Conservation (phyloP, 805 yeast species). For the Torulaspora maleeae region DNA sequence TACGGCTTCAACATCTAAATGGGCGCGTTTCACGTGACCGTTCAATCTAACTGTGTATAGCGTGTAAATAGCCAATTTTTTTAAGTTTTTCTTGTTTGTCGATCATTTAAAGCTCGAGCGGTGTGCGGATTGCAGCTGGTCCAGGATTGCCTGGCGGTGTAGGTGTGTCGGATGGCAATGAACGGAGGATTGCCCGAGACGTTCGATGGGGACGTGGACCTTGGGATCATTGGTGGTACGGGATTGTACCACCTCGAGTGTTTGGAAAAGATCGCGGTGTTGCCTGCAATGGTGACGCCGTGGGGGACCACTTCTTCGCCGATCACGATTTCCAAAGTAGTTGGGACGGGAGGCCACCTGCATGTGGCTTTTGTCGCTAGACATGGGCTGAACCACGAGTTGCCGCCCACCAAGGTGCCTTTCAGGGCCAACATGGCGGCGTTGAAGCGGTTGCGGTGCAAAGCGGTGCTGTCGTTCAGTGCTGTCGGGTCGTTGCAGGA, state of each 20-base stretch:
- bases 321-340: conserved; percentile 80
- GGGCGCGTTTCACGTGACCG: neutral
- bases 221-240: conserved; percentile 96
- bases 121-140: neutral
- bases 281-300: conserved; percentile 76
- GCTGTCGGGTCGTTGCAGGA: conserved; percentile 94
- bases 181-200: conserved; percentile 21
- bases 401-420: conserved; percentile 89
- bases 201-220: conserved; percentile 44
- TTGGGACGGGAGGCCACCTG: conserved; percentile 37
- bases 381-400: conserved; percentile 88
- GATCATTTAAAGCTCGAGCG: neutral
- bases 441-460: conserved; percentile 78
- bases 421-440: conserved; percentile 94
- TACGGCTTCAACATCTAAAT: conserved; percentile 58
- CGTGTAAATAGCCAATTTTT: neutral
- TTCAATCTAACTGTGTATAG: neutral
- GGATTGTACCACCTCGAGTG: conserved; percentile 88
- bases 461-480: conserved; percentile 83
- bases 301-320: conserved; percentile 98
- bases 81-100: no score
- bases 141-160: neutral
- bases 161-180: conserved; percentile 19
- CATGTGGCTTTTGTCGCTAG: conserved; percentile 92
- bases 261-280: conserved; percentile 76